Base-by-base conservation (phyloP, 2,329 filamentous ascomycete genomes). In the Pestalotiopsis sp. region DNA sequence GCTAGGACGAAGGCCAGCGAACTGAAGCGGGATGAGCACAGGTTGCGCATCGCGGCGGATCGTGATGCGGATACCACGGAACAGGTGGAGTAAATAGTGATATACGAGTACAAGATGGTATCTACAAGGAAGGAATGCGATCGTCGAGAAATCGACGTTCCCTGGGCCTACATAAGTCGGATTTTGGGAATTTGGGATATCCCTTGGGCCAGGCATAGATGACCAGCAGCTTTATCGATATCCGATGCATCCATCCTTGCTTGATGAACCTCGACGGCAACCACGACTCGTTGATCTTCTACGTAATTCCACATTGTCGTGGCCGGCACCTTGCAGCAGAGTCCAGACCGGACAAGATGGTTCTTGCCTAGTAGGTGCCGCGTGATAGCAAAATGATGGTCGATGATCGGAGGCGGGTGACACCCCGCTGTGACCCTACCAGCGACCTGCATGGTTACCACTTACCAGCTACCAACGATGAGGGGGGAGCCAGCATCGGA, bases 1-100 rank as follows among this genome's bases (percentile, higher is more conserved):
- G 71, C 68, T 13, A 72, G 67, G 65, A 69, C 36, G 11, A 74
- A 31, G 58, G 25, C 27, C 41, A 56, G n/a, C 23, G 63, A 9
- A 20, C 2, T 3, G 17, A 17, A n/a, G n/a, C 17, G 45, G 7
- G 45, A 52, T n/a, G 20, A 20, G 45, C 17, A 20, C 17, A 20
- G 11, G 45, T 52, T 52, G n/a, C 3, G 20, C 45, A 52, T 52
- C 14, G 17, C n/a, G n/a, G 17, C 45, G 45, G 20, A 9, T 52
- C 17, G 7, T 52, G 17, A n/a, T n/a, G 7, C 45, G 45, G 31
- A 36, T 36, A 36, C 9, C 31, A 36, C 31, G 31, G 7, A 36
- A 36, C 31, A 36, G 31, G 31, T 36, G 31, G 7, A 36, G 7
- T 9, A 2, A 36, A 36, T 36, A 36, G 9, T 2, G 31, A 36